Base-by-base conservation (phyloP, 257 asterid species). In the Solanum acaule region DNA sequence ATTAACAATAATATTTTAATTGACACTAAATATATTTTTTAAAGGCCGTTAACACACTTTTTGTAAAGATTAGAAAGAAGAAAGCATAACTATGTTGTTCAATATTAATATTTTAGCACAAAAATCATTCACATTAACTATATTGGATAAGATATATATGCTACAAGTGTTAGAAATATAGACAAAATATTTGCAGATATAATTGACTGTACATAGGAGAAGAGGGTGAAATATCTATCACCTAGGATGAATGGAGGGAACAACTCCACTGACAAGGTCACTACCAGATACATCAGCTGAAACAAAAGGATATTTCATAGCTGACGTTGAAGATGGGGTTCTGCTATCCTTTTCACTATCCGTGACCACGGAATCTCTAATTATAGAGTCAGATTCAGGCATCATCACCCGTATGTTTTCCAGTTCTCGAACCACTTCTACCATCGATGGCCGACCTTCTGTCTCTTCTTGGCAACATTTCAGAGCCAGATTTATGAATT, bases 391-490 rank as follows among this genome's bases (percentile, higher is more conserved):
- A 2, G 93, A 86, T 76, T 94, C 96, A 0, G 98, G 96, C 88
- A 92, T 89, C 96, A 93, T 93, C 27, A 34, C 79, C 93, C 94
- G 88, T 90, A 95, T 92, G 89, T 70, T 92, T 38, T 95, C 98
- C 2, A 94, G 92, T 88, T 93, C 98, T 87, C 98, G 88, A n/a
- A 94, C 94, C 33, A 94, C 98, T 86, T 90, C 92, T 16, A 94
- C 89, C 98, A 94, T 93, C 15, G 96, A 90, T 49, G 98, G 98
- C 33, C 98, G 93, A 29, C 88, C 89, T 5, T 91, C 92, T 8
- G 98, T 93, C 83, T 93, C 93, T 1, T 95, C 95, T 87, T 88
- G 91, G 93, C 98, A 95, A 85, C 98, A 95, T 81, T 87, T 94
- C 20, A 95, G 95, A 46, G 98, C 96, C 52, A 95, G 92, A 82